Percentiles rank a stretch among this genome's conserved stretches.
phyloP scores from a whole-genome alignment of 1,284 basidiomycete species.

The Testicularia cyperi region DNA sequence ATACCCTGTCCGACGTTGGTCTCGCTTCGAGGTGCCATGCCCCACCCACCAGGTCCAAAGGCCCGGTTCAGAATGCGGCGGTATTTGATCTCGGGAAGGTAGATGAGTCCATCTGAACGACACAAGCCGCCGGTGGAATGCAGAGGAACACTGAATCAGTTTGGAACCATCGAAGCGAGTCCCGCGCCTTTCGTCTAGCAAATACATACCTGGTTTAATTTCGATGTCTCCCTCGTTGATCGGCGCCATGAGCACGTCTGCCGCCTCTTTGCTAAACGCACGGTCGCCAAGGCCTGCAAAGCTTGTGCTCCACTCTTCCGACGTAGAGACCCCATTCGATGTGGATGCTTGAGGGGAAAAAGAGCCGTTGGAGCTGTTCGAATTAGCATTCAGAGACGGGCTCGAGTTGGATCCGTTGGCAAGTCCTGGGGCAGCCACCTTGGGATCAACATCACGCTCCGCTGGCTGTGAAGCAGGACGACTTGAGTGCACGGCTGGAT shows the following conservation, averaged over 20 bases:
- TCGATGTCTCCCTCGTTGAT: constrained; percentile 80
- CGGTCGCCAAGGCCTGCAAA: constrained; percentile 78
- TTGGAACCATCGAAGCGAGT: no score
- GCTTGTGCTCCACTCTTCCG: constrained; percentile 76
- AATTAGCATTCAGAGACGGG: not conserved
- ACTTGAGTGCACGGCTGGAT: constrained; percentile 39
- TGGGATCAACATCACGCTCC: constrained; percentile 22
- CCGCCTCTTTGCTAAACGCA: constrained; percentile 76
- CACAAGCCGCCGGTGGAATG: no score
- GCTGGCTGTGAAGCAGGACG: constrained; percentile 34
- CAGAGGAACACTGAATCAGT: not conserved
- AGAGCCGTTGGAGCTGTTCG: no score
- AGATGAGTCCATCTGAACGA: constrained; percentile 91
- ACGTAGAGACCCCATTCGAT: no score
- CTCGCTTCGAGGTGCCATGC: constrained; percentile 87
- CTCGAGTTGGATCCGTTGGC: constrained; percentile 2
- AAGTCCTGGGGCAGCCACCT: constrained; percentile 37
- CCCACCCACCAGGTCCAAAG: constrained; percentile 97
- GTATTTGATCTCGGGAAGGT: constrained; percentile 97
- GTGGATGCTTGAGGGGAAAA: no score
- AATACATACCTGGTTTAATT: constrained; percentile 75
- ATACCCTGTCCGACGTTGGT: constrained; percentile 74
- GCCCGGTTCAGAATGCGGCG: constrained; percentile 89
- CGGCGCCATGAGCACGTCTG: constrained; percentile 74
- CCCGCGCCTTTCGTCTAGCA: no score